Evolutionary conservation across 306 rosid genomes (phyloP), one percentile per base, ranked within the genome.

Genomic region (Chamaecrista fasciculata): DNA sequence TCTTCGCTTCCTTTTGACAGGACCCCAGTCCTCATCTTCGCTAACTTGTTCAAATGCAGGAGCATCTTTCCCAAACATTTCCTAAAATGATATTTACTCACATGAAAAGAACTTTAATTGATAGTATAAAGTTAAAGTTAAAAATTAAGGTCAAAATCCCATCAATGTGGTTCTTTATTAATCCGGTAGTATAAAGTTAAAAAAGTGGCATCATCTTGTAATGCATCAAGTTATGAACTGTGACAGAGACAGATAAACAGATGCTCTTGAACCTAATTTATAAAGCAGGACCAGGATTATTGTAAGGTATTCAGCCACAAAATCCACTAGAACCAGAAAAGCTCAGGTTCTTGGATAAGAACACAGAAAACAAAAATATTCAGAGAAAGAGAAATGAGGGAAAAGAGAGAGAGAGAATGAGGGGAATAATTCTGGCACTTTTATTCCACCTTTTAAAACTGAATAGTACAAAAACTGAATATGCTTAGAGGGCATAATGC

Each of bases 11-110:
- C 85, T 82, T 85, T 84, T 89, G 55, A 66, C 63, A 70, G 96
- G 98, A 65, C 93, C 96, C 98, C 98, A 89, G 63, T 92, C 98
- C 79, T 92, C 98, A 78, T 92, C 98, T 44, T 89, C 96, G 78
- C 95, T 92, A 56, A 78, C 80, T 82, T 78, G 89, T 67, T 92
- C 98, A 42, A 60, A 76, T 28, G 85, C 57, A 51, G 80, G 80
- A 66, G 78, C 92, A 77, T 89, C 95, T 81, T 84, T 92, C 60
- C 98, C 96, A 82, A 92, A 92, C 96, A 89, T 92, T 87, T 92
- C 96, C 96, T 92, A 39, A 46, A 55, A 66, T 58, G 56, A 59
- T 9, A 55, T 56, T 64, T 34, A 52, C 29, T 25, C 48, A 52
- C 4, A 69, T 69, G 52, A 68, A 43, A 44, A 40, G 46, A 64